Evolutionary conservation across 2,329 filamentous ascomycete species (phyloP).

Genomic region (Pseudogymnoascus sp.): DNA sequence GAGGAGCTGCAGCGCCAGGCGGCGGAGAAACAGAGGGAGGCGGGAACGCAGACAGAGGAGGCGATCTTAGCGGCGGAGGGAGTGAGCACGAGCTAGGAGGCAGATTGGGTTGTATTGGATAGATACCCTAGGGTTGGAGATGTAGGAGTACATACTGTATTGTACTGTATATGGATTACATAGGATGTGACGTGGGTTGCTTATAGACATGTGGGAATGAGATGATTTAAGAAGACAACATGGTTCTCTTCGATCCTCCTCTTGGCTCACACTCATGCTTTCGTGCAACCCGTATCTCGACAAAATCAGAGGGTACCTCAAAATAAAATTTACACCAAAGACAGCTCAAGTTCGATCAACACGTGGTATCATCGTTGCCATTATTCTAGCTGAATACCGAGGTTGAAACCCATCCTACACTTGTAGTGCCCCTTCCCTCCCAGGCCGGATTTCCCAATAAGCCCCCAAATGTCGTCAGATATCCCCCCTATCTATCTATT

Average conservation of each 20-base stretch:
- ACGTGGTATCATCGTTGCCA: conserved; percentile 5
- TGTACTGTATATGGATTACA: background rate
- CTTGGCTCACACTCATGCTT: background rate
- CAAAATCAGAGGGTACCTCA: background rate
- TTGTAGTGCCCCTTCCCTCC: background rate
- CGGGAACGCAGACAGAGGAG: conserved; percentile 5
- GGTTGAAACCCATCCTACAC: conserved; percentile 1
- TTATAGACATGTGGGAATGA: background rate
- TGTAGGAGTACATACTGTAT: background rate
- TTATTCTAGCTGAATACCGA: conserved; percentile 1
- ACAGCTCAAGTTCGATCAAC: background rate
- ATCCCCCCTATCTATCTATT: background rate
- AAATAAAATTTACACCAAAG: background rate
- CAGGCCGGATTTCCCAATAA: background rate
- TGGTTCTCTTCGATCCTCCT: background rate
- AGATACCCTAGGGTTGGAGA: background rate
- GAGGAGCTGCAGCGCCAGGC: conserved; percentile 44
- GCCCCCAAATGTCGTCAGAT: conserved; percentile 1
- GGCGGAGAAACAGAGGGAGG: conserved; percentile 20
- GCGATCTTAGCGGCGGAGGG: conserved; percentile 4
- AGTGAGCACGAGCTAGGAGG: background rate
- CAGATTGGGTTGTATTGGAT: background rate
- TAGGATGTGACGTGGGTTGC: background rate
- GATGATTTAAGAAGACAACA: background rate
- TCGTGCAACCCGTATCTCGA: background rate